These are phyloP conservation scores for Dactylonectria estremocensis DNA, from an alignment of 2,329 filamentous ascomycete genomes.

Conservation along the genomic window DNA sequence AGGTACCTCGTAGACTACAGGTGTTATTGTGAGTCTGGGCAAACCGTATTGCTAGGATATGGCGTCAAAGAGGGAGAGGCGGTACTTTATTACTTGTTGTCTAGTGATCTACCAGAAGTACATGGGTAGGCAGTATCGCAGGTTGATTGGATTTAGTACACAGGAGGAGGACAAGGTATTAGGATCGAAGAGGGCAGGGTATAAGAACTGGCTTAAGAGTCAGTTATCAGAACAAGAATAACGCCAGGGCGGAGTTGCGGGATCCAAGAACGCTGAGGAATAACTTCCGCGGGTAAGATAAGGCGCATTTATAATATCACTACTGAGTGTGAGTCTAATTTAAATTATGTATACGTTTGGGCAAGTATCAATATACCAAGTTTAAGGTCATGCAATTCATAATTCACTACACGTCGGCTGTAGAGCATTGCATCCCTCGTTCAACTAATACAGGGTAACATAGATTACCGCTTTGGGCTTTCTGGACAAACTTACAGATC, in stretches of 20 bases:
- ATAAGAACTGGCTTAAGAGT: background rate
- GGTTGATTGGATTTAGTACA: background rate
- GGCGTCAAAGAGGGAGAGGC: background rate
- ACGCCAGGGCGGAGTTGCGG: background rate
- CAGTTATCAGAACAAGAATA: background rate
- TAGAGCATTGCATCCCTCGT: too few relatives aligned
- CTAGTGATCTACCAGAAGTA: background rate
- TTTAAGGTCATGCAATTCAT: too few relatives aligned
- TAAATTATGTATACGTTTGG: too few relatives aligned
- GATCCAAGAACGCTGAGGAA: too few relatives aligned
- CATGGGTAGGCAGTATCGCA: background rate
- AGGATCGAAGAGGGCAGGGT: background rate
- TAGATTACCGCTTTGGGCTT: too few relatives aligned
- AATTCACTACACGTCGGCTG: too few relatives aligned
- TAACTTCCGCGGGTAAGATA: too few relatives aligned
- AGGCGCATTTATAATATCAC: too few relatives aligned
- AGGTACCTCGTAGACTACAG: background rate
- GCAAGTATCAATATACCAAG: too few relatives aligned
- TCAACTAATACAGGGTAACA: too few relatives aligned
- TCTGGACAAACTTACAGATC: slow-evolving; percentile 4
- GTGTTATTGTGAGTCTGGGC: background rate
- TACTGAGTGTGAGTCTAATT: too few relatives aligned
- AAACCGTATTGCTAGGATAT: background rate
- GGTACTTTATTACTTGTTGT: background rate
- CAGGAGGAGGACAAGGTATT: background rate